A percentile compares a stretch with the other conserved stretches of the same genome.
Evolutionary conservation across 2,329 filamentous ascomycete genomes (phyloP).

Genomic region (Aulographum hederae): DNA sequence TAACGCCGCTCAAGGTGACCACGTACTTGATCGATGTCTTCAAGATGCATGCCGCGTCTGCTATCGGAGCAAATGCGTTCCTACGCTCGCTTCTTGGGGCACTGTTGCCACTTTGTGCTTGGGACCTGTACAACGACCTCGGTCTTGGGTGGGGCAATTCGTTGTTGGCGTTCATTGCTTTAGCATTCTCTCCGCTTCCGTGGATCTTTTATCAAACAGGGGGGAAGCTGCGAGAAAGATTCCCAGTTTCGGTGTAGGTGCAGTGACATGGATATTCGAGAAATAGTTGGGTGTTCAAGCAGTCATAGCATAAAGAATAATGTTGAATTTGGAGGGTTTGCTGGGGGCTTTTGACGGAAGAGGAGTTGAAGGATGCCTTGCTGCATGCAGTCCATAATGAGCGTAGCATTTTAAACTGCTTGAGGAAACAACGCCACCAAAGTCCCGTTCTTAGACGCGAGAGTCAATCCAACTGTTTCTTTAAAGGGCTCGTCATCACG

Average conservation of each 20-base stretch:
- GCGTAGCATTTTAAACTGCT: no score
- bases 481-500: slow-evolving; percentile 8
- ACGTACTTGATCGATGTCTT: slow-evolving; percentile 4
- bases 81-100: slow-evolving; percentile 31
- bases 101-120: slow-evolving; percentile 19
- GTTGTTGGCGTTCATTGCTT: slow-evolving; percentile 10
- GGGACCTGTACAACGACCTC: slow-evolving; percentile 19
- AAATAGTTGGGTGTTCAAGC: no score
- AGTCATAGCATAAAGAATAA: no score
- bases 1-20: no score
- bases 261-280: no score
- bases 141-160: slow-evolving; percentile 22
- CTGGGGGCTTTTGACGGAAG: no score
- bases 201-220: neutral
- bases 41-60: slow-evolving; percentile 2
- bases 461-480: slow-evolving; percentile 4
- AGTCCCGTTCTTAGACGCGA: slow-evolving; percentile 5
- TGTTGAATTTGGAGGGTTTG: no score
- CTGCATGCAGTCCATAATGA: no score
- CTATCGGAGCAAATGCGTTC: slow-evolving; percentile 27
- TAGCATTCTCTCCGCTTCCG: neutral
- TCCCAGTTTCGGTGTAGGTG: neutral
- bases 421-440: slow-evolving; percentile 4
- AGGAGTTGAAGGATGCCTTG: no score
- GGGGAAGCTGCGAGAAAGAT: neutral